Percentiles rank a stretch among this genome's conserved stretches.
These are phyloP conservation scores for Phialophora expanda DNA, from an alignment of 2,329 filamentous ascomycete genomes.

Conservation along the genomic window DNA sequence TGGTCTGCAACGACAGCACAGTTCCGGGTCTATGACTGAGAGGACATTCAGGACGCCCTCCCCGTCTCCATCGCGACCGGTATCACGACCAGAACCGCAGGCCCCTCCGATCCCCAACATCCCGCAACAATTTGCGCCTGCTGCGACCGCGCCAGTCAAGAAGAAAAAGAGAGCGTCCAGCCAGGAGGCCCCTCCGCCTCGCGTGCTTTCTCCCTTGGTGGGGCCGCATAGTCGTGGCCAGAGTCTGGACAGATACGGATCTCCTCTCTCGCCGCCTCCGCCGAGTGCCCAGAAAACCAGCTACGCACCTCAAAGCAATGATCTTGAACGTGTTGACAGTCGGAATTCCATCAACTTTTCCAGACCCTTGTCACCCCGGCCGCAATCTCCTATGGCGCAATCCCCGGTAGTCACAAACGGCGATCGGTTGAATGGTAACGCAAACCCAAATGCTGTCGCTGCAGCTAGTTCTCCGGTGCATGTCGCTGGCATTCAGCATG, in stretches of 20 bases:
- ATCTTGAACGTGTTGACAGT: slow-evolving; percentile 48
- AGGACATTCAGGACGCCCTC: slow-evolving; percentile 84
- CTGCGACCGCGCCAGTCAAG: slow-evolving; percentile 37
- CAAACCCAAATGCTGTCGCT: slow-evolving; percentile 5
- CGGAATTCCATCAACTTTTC: slow-evolving; percentile 57
- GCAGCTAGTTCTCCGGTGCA: slow-evolving; percentile 40
- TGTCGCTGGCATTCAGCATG: slow-evolving; percentile 39
- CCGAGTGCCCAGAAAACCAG: slow-evolving; percentile 16
- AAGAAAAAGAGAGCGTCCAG: slow-evolving; percentile 55
- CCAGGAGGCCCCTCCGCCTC: slow-evolving; percentile 54
- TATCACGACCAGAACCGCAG: slow-evolving; percentile 52
- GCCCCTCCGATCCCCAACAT: slow-evolving; percentile 78
- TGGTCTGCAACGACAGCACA: slow-evolving; percentile 67
- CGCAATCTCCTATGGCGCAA: slow-evolving; percentile 30
- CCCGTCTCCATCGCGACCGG: slow-evolving; percentile 51
- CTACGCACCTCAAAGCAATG: slow-evolving; percentile 41
- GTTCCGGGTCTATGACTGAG: slow-evolving; percentile 83
- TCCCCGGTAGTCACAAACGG: slow-evolving; percentile 19
- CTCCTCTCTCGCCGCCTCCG: slow-evolving; percentile 4
- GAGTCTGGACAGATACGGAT: slow-evolving; percentile 47
- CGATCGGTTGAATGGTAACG: slow-evolving; percentile 7
- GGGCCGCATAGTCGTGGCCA: slow-evolving; percentile 46
- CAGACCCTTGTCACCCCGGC: slow-evolving; percentile 49
- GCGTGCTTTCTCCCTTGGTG: slow-evolving; percentile 51
- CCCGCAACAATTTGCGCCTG: slow-evolving; percentile 57